Evolutionary conservation across 2,329 filamentous ascomycete species (phyloP).

Genomic region (Xylariaceae sp.): DNA sequence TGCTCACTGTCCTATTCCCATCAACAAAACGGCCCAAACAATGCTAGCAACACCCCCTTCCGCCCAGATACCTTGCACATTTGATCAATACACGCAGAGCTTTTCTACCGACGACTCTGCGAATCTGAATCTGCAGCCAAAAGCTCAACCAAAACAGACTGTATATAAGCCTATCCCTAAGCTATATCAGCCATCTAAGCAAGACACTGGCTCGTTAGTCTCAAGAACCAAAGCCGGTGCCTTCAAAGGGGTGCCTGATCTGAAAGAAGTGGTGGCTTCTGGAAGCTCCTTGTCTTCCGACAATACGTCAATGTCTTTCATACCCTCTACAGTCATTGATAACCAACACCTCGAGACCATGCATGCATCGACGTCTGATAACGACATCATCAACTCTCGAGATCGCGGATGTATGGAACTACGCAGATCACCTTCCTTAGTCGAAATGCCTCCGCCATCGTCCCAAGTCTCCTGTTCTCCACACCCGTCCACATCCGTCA

Average conservation of each 20-base stretch:
- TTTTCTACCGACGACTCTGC: slow-evolving; percentile 1
- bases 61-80: slow-evolving; percentile 32
- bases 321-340: slow-evolving; percentile 27
- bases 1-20: slow-evolving; percentile 16
- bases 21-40: slow-evolving; percentile 24
- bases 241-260: not conserved
- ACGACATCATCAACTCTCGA: not conserved
- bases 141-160: slow-evolving; percentile 4
- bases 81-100: slow-evolving; percentile 17
- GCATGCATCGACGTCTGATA: not conserved
- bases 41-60: slow-evolving; percentile 32
- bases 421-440: slow-evolving; percentile 13
- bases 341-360: not conserved
- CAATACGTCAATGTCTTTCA: slow-evolving; percentile 25
- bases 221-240: not conserved
- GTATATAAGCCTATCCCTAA: slow-evolving; percentile 15
- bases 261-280: not conserved
- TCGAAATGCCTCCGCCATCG: slow-evolving; percentile 14
- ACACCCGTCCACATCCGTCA: not conserved
- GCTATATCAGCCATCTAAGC: slow-evolving; percentile 21
- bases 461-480: slow-evolving; percentile 5
- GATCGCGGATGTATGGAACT: not conserved
- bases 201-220: slow-evolving; percentile 2
- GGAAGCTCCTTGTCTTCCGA: slow-evolving; percentile 20
- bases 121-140: slow-evolving; percentile 3